Evolutionary conservation across 495 filamentous ascomycete genomes (phyloP), one percentile per base, ranked within the genome.

Genomic region (Podospora sp.): DNA sequence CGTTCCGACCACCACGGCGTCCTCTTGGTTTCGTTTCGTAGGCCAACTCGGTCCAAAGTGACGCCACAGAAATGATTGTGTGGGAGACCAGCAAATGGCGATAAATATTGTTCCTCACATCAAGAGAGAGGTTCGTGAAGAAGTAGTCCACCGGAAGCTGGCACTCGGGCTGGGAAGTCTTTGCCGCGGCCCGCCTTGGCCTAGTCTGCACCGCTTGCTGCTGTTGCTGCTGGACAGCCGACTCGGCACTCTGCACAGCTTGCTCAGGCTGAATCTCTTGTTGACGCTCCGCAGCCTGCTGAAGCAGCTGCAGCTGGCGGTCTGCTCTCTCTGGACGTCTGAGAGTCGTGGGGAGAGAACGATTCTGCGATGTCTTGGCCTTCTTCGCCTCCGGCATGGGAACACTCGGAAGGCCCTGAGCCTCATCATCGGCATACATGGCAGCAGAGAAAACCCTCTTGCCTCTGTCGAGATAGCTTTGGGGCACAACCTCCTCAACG

Each of bases 101-200:
- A 6, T 79, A 72, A 7, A 83, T 81, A 61, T 75, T 63, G 27
- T 79, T 72, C 2, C 74, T 75, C 21, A 81, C 61, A 69, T 82
- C 79, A 0, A 46, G 33, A 0, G 80, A 67, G 18, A 82, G 52
- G 0, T 20, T 58, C 5, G 55, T 33, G 26, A 78, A 72, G 53
- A 72, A 69, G 56, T 55, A 36, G 11, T 25, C 46, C 0, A 8
- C 20, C 1, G 61, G 50, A 14, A 53, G 61, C n/a, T n/a, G 21
- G 18, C 40, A 11, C 29, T 65, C 27, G 26, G 16, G n/a, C 2
- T 21, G 20, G 0, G 26, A 12, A 36, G 27, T 18, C 52, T 27
- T 40, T 26, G 29, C 0, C 18, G 6, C 21, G 6, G 49, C 27
- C n/a, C 16, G 59, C 21, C 20, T 24, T 33, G 25, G 2, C 49